These are phyloP conservation scores for Amaranthus palmeri DNA, from an alignment of 148 eudicot species.

Conservation along the genomic window DNA sequence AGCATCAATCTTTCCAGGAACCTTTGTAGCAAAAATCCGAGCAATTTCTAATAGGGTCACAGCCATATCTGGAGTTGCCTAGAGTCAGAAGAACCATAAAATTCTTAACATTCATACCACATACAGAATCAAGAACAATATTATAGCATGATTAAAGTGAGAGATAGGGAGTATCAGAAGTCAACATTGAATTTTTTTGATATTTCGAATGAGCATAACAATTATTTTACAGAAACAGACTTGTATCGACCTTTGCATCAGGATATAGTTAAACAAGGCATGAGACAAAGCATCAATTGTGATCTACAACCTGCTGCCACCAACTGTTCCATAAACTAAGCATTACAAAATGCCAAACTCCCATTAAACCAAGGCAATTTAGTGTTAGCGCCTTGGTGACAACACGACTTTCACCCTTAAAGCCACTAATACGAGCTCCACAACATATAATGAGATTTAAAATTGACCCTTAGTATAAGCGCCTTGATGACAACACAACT, in stretches of 20 bases:
- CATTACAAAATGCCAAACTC: no score
- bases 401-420: no score
- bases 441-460: no score
- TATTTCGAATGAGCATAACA: background rate
- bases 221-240: background rate
- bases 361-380: no score
- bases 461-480: no score
- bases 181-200: background rate
- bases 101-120: background rate
- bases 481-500: no score
- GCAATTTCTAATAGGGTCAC: slow-evolving; percentile 97
- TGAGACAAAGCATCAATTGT: no score
- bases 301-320: no score
- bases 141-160: background rate
- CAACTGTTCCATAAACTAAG: no score
- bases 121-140: background rate
- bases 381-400: no score
- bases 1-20: slow-evolving; percentile 98
- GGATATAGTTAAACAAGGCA: background rate
- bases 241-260: background rate
- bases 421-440: no score
- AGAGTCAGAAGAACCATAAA: slow-evolving; percentile 14
- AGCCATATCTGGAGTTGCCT: slow-evolving; percentile 99
- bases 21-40: slow-evolving; percentile 94
- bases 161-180: background rate